Base-by-base conservation (phyloP, 345 rosid species). In the Pistacia atlantica region DNA sequence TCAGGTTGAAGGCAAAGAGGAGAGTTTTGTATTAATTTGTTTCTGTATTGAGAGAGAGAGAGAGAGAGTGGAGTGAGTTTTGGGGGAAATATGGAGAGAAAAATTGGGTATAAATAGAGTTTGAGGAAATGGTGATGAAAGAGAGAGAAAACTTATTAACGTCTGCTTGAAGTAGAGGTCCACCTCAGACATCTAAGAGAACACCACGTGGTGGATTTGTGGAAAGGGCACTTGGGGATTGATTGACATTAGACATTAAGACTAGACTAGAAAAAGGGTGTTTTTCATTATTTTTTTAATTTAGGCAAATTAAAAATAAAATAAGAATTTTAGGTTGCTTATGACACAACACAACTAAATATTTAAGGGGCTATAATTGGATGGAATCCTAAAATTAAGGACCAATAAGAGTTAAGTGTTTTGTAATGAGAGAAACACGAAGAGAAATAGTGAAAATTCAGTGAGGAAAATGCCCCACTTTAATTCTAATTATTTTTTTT, bases 141-240 rank as follows among this genome's bases (percentile, higher is more conserved):
- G 54, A 37, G 65, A 8, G 25, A 25, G 25, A 25, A 25, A 25
- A 25, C 25, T 25, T 25, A 25, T 25, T 25, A 25, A 25, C 25
- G 37, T 17, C 17, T 48, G 20, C 5, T 20, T 72, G 73, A 8
- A 54, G 65, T 67, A 56, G 73, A 45, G 83, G 89, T 80, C 89
- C 89, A 84, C 86, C 83, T 83, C 81, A 76, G 80, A 83, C 83
- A 77, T 68, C 35, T 38, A n/a, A 73, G 75, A 75, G 77, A 67
- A 68, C 63, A 61, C 77, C 89, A 81, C 88, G 92, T 87, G 90
- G 83, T 75, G 57, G 75, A 69, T 71, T 79, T 69, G 61, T 75
- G 77, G 67, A 75, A 75, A 67, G 22, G 77, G 76, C 83, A 81
- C 81, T 83, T 77, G 78, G 25, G 25, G 25, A 25, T 25, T 25